Evolutionary conservation across 495 filamentous ascomycete genomes (phyloP), one percentile per base, ranked within the genome.

Genomic region (Tetracladium marchalianum): DNA sequence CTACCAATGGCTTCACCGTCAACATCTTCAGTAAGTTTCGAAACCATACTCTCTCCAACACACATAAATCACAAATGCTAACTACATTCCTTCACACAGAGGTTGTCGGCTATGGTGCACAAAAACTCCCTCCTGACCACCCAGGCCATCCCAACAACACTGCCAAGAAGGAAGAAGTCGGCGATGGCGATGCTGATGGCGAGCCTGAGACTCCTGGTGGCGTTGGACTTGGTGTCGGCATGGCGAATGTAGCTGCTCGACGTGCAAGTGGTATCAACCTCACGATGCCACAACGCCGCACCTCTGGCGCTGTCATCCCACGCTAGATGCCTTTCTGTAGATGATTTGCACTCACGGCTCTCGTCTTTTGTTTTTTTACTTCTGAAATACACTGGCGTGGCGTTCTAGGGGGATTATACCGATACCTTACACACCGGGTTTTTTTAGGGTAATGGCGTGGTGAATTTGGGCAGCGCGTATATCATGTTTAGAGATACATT

Each of bases 1-100:
- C 90, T 12, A 78, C 72, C 7, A 76, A 75, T 44, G 71, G 71
- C 35, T 72, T 72, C 16, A 66, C 68, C 0, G 63, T 67, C 43
- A 78, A 78, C 51, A 78, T 78, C 33, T 78, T 76, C 54, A 51
- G 22, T 27, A 27, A 27, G 22, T 27, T 27, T 27, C 22, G 7
- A 7, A 27, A 37, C 3, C 7, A 7, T 27, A 7, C 22, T 3
- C 22, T 27, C 3, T 7, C 3, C 22, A 27, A 27, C 22, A 27
- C 22, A 27, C 22, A 27, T 3, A 7, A 3, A 7, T 3, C 3
- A 27, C 22, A 27, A 7, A 27, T 27, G 22, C 22, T 27, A 27
- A 27, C 22, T 27, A 27, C 22, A 27, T 27, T 27, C 7, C 22
- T 27, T 27, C 22, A 27, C 22, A 27, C 22, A 27, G 22, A 47